These are phyloP conservation scores for Sherardia arvensis DNA, from an alignment of 257 asterid genomes.

Conservation along the genomic window DNA sequence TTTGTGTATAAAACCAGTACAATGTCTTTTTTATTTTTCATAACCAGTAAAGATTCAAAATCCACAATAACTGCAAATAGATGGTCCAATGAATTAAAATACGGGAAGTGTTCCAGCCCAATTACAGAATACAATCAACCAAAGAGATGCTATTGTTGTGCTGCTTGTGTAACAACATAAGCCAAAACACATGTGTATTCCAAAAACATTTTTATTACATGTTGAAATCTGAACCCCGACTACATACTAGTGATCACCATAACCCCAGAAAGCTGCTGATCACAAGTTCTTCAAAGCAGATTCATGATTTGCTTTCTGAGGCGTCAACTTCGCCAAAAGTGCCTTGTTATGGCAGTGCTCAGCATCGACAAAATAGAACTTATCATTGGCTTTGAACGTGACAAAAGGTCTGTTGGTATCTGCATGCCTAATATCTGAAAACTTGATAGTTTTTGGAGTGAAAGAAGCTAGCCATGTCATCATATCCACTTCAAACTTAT, in stretches of 20 bases:
- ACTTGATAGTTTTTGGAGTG: conserved; percentile 53
- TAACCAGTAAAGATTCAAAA: too few species aligned
- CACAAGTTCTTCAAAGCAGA: conserved; percentile 74
- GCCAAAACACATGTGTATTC: not conserved
- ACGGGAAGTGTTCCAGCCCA: not conserved
- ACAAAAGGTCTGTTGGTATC: conserved; percentile 82
- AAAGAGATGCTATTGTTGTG: not conserved
- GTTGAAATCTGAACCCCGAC: conserved; percentile 1
- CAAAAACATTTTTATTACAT: not conserved
- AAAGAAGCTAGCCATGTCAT: conserved; percentile 85
- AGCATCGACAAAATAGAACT: conserved; percentile 63
- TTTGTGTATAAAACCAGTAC: too few species aligned
- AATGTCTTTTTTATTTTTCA: too few species aligned
- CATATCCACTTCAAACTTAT: conserved; percentile 87
- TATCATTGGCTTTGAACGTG: conserved; percentile 66
- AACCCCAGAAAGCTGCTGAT: conserved; percentile 9
- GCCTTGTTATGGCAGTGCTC: conserved; percentile 91
- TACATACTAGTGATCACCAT: not conserved
- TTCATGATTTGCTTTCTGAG: conserved; percentile 42
- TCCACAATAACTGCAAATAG: not conserved
- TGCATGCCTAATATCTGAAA: conserved; percentile 69
- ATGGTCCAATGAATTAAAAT: too few species aligned
- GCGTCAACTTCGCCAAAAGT: conserved; percentile 69
- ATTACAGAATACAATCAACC: not conserved
- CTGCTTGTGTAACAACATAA: not conserved